Evolutionary conservation across 2,329 filamentous ascomycete species (phyloP).

Genomic region (Pyrenophora teres): DNA sequence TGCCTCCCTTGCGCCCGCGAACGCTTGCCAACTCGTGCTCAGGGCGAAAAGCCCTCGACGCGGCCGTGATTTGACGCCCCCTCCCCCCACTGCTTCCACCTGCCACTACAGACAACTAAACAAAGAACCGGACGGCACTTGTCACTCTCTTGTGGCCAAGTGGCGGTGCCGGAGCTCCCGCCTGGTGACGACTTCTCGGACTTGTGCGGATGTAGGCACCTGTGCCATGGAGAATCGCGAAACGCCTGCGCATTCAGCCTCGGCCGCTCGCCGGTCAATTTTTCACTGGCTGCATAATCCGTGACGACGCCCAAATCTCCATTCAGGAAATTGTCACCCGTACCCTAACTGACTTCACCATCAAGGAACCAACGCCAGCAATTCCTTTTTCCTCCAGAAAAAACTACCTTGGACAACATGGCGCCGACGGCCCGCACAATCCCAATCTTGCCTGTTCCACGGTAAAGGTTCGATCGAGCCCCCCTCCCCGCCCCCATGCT

Average conservation of each 20-base stretch:
- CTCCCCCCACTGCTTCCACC: not conserved
- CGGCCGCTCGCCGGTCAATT: conserved; percentile 19
- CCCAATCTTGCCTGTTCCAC: conserved; percentile 26
- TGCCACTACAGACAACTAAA: conserved; percentile 5
- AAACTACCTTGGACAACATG: conserved; percentile 12
- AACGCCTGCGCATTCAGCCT: conserved; percentile 25
- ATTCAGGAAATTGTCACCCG: conserved; percentile 14
- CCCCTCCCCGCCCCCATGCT: conserved; percentile 6
- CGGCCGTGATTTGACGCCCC: too few species aligned
- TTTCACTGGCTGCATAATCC: conserved; percentile 16
- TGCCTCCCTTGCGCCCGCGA: conserved; percentile 34
- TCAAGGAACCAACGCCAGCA: conserved; percentile 20
- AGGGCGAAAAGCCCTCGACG: not conserved
- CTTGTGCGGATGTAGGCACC: conserved; percentile 33
- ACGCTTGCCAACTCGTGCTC: conserved; percentile 21
- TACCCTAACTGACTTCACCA: conserved; percentile 8
- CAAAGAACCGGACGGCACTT: conserved; percentile 20
- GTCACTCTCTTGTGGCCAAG: conserved; percentile 16
- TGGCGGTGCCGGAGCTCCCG: conserved; percentile 39
- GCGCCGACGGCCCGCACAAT: conserved; percentile 37
- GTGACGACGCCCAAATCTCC: conserved; percentile 17
- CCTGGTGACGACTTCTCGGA: conserved; percentile 37
- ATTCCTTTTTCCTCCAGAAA: conserved; percentile 4
- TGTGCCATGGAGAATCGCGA: conserved; percentile 28
- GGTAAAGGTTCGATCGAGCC: conserved; percentile 25